Base-by-base conservation (phyloP, 2,329 filamentous ascomycete species). In the Lecanicillium sp. region DNA sequence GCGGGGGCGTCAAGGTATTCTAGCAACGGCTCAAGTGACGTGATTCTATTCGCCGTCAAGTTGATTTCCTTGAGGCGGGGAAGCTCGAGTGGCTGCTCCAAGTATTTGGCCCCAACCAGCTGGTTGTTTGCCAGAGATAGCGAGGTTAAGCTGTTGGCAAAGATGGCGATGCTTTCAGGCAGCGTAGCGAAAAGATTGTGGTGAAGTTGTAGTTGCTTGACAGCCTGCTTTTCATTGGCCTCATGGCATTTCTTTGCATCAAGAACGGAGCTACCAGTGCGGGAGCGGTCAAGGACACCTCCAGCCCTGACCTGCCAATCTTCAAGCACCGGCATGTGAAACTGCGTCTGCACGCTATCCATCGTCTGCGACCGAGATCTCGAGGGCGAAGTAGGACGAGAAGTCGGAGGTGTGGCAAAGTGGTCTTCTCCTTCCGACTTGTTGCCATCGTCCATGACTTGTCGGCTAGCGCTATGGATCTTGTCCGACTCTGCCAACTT, bases 101-200 rank as follows among this genome's bases (percentile, higher is more conserved):
- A 68, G 59, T 87, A 90, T 0, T 72, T 68, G 53, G 82, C 76
- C 17, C 78, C 78, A 4, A 77, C 70, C 20, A 91, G 69, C 47
- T 86, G 78, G 61, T 95, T 94, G 58, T 88, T 78, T 2, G 87
- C 80, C 20, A 95, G 63, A 41, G 86, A 87, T 14, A 95, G 74
- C 1, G 81, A 77, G 0, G 81, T 83, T 32, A 97, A 67, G 2
- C 81, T 84, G 12, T 80, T 73, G 2, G 84, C 79, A 52, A 95
- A 84, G 57, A 85, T 81, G 15, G 77, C 79, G 11, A 96, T 72
- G 0, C 84, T 80, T 21, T 76, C 71, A 0, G 91, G 90, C 3
- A 96, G 77, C 4, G 67, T 67, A 0, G 78, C 77, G 48, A 96
- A 79, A 1, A 80, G 72, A 62, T 96, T 97, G 60, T 87, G 83